Base-by-base conservation (phyloP, 2,329 filamentous ascomycete species). In the Cordyceps fumosorosea region DNA sequence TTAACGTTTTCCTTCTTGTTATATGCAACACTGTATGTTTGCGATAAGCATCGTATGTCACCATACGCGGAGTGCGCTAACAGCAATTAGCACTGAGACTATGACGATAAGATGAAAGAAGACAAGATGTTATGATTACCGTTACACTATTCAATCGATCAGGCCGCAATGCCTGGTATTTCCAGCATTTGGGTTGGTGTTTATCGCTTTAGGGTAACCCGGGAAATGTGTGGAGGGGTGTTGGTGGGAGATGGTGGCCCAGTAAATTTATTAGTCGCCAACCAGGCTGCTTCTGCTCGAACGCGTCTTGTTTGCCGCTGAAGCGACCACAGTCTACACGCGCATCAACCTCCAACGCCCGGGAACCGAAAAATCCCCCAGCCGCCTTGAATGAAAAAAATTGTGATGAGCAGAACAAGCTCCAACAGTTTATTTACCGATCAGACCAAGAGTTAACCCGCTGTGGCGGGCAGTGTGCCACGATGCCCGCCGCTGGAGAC, bases 401-500 rank as follows among this genome's bases (percentile, higher is more conserved):
- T 7, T 20, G 24, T 40, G 26, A 56, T 47, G 24, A 16, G 45
- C n/a, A 32, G 10, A 18, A 12, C 18, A 44, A 7, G 18, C 6
- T 16, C 40, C 16, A 6, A 6, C 8, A 16, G 2, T 1, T 50
- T 4, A 14, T 12, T 18, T 3, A 29, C 5, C 10, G 3, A 14
- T 20, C 32, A 3, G 10, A 58, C 5, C 14, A 16, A 16, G 14
- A 53, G 20, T 2, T 34, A 16, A 42, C 8, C 12, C 22, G n/a
- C 24, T 12, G n/a, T 32, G 22, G 40, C 18, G 20, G 60, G 48
- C 55, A 18, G 47, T 24, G 51, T 42, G 56, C 61, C 55, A 63
- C 37, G 22, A 63, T 67, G 62, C 65, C 72, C 24, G 59, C 67
- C 20, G 64, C 63, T 40, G 65, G 66, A 63, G 72, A 75, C 61